Percentiles rank a stretch among this genome's conserved stretches.
Evolutionary conservation across 768 basidiomycete species (phyloP).

Genomic region (Macrocybe gigantea): DNA sequence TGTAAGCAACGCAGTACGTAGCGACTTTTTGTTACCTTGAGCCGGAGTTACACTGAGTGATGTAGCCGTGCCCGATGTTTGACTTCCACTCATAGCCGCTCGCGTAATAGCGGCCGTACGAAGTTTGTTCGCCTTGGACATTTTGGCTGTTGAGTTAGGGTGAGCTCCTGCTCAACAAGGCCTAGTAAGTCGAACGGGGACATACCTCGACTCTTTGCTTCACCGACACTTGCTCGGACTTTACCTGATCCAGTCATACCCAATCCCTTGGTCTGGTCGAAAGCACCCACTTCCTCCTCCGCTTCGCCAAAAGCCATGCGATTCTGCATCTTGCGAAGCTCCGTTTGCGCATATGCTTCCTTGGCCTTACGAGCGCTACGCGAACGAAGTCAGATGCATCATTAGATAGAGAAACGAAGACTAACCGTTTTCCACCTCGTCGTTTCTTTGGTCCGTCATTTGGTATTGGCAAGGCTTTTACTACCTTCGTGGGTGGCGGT

Average conservation of each 20-base stretch:
- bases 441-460: slow-evolving; percentile 95
- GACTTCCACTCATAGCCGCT: slow-evolving; percentile 45
- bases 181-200: slow-evolving; percentile 5
- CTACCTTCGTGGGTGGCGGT: slow-evolving; percentile 89
- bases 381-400: slow-evolving; percentile 1
- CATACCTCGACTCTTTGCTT: slow-evolving; percentile 87
- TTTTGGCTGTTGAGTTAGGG: slow-evolving; percentile 59
- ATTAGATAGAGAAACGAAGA: slow-evolving; percentile 5
- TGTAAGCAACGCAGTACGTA: slow-evolving; percentile 2
- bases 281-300: slow-evolving; percentile 94
- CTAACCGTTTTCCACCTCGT: slow-evolving; percentile 88
- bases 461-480: slow-evolving; percentile 90
- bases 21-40: slow-evolving; percentile 54
- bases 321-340: slow-evolving; percentile 94
- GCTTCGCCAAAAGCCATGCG: slow-evolving; percentile 93
- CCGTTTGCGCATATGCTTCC: slow-evolving; percentile 95
- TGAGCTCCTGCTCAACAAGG: neutral
- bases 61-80: slow-evolving; percentile 80
- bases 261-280: slow-evolving; percentile 95
- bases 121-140: slow-evolving; percentile 91
- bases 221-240: slow-evolving; percentile 81
- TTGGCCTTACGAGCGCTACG: slow-evolving; percentile 95
- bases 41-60: slow-evolving; percentile 93
- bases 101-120: slow-evolving; percentile 80
- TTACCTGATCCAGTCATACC: slow-evolving; percentile 95